phyloP scores from a whole-genome alignment of 768 basidiomycete species.

The Suillus discolor region DNA sequence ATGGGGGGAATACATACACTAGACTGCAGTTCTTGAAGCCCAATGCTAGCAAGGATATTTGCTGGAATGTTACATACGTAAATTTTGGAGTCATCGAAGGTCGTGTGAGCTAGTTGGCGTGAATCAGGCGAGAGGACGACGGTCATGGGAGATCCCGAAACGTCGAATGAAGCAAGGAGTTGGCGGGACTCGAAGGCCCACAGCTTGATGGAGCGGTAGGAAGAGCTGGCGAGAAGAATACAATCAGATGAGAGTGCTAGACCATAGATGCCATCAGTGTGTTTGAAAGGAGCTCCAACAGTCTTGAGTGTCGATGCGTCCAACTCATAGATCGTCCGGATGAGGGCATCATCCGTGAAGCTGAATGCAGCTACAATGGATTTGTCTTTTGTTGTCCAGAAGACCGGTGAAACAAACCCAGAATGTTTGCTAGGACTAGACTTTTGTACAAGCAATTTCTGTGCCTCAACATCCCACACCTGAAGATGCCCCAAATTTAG shows the following conservation, averaged over 20 bases:
- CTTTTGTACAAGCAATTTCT: neutral
- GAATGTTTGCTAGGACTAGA: neutral
- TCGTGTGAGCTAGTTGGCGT: neutral
- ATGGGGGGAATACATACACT: neutral
- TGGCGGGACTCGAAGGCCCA: neutral
- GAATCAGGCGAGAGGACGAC: neutral
- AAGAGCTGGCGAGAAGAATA: neutral
- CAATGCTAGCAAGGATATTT: neutral
- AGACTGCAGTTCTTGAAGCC: neutral
- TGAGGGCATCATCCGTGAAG: neutral
- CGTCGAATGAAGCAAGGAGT: neutral
- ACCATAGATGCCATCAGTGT: neutral
- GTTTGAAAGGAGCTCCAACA: neutral
- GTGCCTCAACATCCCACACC: neutral
- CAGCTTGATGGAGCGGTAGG: neutral
- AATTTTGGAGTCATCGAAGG: neutral
- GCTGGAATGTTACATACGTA: neutral
- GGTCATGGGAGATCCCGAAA: neutral
- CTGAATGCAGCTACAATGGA: neutral
- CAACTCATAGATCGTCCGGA: neutral
- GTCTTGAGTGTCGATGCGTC: neutral
- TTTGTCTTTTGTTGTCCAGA: neutral
- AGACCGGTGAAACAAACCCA: neutral
- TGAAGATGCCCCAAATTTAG: neutral
- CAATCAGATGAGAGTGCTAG: neutral